Percentiles rank a stretch among this genome's conserved stretches.
Evolutionary conservation across 2,329 filamentous ascomycete genomes (phyloP).

Genomic region (Colletotrichum karsti): DNA sequence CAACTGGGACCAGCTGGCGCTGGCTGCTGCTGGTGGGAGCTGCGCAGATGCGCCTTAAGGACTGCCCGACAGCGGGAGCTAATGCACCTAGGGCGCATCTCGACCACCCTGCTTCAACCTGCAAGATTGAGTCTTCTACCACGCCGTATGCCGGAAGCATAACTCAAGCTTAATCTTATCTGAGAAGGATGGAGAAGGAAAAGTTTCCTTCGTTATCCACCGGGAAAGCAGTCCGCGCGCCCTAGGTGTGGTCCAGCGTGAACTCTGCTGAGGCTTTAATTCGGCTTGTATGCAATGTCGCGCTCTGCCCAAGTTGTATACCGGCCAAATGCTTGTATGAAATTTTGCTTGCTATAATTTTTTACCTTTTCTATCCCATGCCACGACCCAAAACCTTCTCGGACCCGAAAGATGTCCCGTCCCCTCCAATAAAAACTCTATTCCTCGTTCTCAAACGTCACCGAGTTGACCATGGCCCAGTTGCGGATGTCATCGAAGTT

Average conservation of each 20-base stretch:
- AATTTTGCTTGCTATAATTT: not conserved
- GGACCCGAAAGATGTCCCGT: no score
- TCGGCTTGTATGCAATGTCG: not conserved
- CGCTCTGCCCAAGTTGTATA: not conserved
- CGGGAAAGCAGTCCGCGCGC: not conserved
- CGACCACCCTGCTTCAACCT: not conserved
- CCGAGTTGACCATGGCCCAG: slow-evolving; percentile 62
- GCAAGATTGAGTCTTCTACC: not conserved
- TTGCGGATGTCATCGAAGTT: slow-evolving; percentile 60
- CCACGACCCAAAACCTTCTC: not conserved
- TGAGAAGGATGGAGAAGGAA: not conserved
- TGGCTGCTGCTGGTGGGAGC: not conserved
- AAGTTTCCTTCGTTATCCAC: not conserved
- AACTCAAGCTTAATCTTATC: not conserved
- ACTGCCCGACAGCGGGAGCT: not conserved
- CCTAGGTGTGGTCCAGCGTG: not conserved
- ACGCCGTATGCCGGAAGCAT: not conserved
- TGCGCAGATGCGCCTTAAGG: not conserved
- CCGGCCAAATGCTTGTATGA: not conserved
- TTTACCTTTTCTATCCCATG: not conserved
- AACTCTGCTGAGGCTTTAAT: slow-evolving; percentile 9
- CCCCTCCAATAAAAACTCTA: slow-evolving; percentile 9
- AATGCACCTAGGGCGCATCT: not conserved
- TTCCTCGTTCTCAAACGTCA: slow-evolving; percentile 54
- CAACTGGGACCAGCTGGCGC: not conserved